A percentile compares a stretch with the other conserved stretches of the same genome.
Evolutionary conservation across 2,329 filamentous ascomycete genomes (phyloP).

Genomic region (Didymella pinodella): DNA sequence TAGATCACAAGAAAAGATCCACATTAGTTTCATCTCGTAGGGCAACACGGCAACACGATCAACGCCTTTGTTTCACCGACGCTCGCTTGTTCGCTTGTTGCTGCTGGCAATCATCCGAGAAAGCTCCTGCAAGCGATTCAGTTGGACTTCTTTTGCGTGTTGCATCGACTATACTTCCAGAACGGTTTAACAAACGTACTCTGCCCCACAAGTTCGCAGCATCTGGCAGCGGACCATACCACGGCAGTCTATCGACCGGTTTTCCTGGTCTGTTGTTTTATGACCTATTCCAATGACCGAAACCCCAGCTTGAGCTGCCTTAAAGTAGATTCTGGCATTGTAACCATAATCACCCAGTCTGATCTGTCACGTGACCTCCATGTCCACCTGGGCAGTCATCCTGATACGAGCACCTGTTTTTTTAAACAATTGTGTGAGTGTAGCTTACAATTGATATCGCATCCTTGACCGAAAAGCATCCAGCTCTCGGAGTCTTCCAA

Average conservation of each 20-base stretch:
- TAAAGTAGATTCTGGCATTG: neutral
- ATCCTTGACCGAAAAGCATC: neutral
- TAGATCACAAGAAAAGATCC: neutral
- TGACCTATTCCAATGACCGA: neutral
- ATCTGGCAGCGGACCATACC: neutral
- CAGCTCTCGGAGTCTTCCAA: neutral
- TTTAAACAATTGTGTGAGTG: neutral
- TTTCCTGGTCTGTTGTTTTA: neutral
- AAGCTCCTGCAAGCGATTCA: neutral
- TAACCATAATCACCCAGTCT: too few species aligned
- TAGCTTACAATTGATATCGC: neutral
- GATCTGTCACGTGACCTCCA: neutral
- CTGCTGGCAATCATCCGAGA: constrained; percentile 1
- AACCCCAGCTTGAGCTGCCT: neutral
- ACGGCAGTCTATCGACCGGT: neutral
- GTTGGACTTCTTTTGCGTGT: neutral
- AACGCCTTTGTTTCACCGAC: constrained; percentile 6
- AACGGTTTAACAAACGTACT: too few species aligned
- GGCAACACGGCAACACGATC: constrained; percentile 16
- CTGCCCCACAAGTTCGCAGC: constrained; percentile 2
- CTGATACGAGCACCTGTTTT: neutral
- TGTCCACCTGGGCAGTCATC: too few species aligned
- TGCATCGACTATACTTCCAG: neutral
- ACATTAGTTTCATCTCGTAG: constrained; percentile 8
- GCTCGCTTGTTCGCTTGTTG: neutral